Percentiles rank a stretch among this genome's conserved stretches.
phyloP scores from a whole-genome alignment of 2,329 filamentous ascomycete species.

The Cytospora schulzeri region DNA sequence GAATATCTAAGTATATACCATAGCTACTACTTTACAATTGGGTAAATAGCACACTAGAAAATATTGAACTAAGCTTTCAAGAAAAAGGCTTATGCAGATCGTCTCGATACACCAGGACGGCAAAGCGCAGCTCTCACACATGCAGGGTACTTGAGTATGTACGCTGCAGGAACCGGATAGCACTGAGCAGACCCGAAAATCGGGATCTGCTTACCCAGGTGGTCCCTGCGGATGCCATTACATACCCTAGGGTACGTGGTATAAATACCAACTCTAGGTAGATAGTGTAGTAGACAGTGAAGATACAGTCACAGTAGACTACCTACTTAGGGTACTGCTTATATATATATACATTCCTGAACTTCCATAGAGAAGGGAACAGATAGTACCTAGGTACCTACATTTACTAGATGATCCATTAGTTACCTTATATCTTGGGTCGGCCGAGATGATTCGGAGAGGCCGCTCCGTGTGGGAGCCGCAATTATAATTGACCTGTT shows the following conservation, averaged over 20 bases:
- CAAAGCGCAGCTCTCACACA: conserved; percentile 17
- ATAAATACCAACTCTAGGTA: conserved; percentile 1
- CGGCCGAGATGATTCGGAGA: conserved; percentile 1
- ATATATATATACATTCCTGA: background rate
- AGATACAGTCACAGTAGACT: background rate
- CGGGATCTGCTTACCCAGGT: conserved; percentile 1
- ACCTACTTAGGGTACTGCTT: background rate
- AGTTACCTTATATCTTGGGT: background rate
- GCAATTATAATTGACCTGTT: background rate
- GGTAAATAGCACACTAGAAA: background rate
- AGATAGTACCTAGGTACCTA: too few species aligned
- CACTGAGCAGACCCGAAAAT: background rate
- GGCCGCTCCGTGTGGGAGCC: background rate
- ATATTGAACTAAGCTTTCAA: background rate
- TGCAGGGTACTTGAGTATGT: conserved; percentile 1
- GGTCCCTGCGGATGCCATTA: background rate
- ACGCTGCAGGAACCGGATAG: conserved; percentile 17
- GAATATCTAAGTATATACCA: background rate
- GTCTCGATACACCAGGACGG: background rate
- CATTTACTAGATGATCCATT: too few species aligned
- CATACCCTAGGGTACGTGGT: too few species aligned
- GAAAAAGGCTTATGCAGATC: background rate
- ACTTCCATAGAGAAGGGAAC: background rate
- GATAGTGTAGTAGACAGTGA: background rate
- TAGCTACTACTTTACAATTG: too few species aligned